Base-by-base conservation (phyloP, 1,139 yeast genomes). In the Nakaseomyces bracarensis region DNA sequence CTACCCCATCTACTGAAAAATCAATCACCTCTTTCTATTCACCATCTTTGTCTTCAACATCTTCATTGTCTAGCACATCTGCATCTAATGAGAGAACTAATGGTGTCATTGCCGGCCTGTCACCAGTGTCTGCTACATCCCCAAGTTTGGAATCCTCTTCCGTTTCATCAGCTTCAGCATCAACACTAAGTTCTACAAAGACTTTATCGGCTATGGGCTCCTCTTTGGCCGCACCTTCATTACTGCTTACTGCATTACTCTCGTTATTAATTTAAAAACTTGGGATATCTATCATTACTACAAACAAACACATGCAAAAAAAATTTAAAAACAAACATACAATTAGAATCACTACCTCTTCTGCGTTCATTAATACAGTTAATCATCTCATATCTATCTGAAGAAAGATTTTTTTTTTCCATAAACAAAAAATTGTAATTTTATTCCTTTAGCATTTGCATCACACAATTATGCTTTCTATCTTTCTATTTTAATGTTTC, bases 61-160 rank as follows among this genome's bases (percentile, higher is more conserved):
- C 34, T 16, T 4, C 13, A 16, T 10, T 13, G 4, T 10, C 21
- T 16, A 22, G 7, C 10, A 4, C 34, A 18, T 30, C 34, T 4
- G 21, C 22, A 6, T 8, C 34, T 4, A 15, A 11, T 6, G 14
- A 13, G 7, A 30, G 22, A 30, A 11, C 18, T 4, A 30, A 18
- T n/a, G 14, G 31, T 3, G 31, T 30, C 13, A 30, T 30, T 18
- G 34, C 34, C 9, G 34, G 34, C 7, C 34, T 30, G 4, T 30
- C 34, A 4, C 34, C 34, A 30, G 34, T 30, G 6, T 18, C 34
- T 11, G 22, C n/a, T 16, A 10, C 14, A 16, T 18, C 23, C 5
- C 7, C 30, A 4, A n/a, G n/a, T n/a, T n/a, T n/a, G n/a, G n/a
- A n/a, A n/a, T 27, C 30, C 2, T 16, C 30, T 3, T 13, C 18